phyloP scores from a whole-genome alignment of 2,329 filamentous ascomycete species.

The Aschersonia sp. region DNA sequence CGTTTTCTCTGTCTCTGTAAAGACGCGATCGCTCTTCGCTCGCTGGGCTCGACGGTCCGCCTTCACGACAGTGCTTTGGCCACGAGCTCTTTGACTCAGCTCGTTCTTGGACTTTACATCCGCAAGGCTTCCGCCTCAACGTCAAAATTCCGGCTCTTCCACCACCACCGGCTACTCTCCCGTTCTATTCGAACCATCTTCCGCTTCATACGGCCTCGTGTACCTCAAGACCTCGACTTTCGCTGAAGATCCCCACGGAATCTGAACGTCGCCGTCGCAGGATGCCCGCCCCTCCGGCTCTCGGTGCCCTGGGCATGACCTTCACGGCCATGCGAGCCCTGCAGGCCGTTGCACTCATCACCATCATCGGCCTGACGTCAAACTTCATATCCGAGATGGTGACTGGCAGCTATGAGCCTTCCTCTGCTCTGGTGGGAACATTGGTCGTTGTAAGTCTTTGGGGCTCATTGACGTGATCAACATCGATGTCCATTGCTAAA shows the following conservation, averaged over 20 bases:
- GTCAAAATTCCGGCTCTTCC: constrained; percentile 19
- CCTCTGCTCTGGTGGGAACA: constrained; percentile 62
- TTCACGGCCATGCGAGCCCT: constrained; percentile 62
- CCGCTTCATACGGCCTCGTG: constrained; percentile 24
- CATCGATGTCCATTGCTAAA: neutral
- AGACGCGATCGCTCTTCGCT: no score
- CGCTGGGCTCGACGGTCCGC: no score
- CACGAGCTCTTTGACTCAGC: no score
- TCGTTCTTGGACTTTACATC: no score
- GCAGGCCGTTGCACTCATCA: constrained; percentile 57
- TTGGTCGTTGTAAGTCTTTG: constrained; percentile 56
- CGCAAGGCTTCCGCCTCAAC: neutral
- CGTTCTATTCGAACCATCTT: constrained; percentile 26
- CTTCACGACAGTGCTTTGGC: no score
- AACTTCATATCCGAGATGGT: constrained; percentile 75
- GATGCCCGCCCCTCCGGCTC: constrained; percentile 34
- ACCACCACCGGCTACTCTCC: constrained; percentile 15
- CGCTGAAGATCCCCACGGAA: constrained; percentile 22
- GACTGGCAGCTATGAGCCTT: constrained; percentile 46
- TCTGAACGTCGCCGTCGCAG: constrained; percentile 10
- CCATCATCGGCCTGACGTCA: constrained; percentile 65
- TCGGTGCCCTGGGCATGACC: constrained; percentile 63
- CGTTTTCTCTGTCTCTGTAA: no score
- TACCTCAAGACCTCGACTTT: constrained; percentile 25
- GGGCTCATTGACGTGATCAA: neutral